Evolutionary conservation across 2,329 filamentous ascomycete genomes (phyloP).

Genomic region (Leptographium procerum): DNA sequence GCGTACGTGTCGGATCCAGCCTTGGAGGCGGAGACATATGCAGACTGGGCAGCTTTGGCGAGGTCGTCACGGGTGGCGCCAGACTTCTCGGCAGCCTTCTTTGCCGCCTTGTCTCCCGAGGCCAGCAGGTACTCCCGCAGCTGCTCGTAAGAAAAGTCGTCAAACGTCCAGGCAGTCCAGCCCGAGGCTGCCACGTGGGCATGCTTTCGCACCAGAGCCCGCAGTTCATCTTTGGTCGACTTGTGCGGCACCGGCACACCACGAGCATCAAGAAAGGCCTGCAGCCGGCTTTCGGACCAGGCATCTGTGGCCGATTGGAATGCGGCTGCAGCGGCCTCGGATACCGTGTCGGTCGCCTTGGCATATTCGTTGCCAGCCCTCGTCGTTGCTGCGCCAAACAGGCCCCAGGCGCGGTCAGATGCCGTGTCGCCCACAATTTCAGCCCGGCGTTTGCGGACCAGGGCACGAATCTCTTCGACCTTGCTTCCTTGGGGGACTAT

Average conservation of each 20-base stretch:
- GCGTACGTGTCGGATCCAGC: constrained; percentile 48
- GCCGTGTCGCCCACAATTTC: constrained; percentile 57
- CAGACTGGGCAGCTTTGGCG: constrained; percentile 49
- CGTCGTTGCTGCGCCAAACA: constrained; percentile 61
- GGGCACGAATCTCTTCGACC: constrained; percentile 76
- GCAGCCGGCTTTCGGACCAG: constrained; percentile 69
- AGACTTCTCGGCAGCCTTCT: constrained; percentile 50
- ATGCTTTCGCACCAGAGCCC: constrained; percentile 63
- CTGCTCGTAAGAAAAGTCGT: constrained; percentile 63
- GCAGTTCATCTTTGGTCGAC: constrained; percentile 60
- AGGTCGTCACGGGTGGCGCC: constrained; percentile 63
- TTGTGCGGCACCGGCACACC: constrained; percentile 63
- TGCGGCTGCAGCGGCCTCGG: constrained; percentile 49
- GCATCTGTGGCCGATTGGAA: constrained; percentile 50
- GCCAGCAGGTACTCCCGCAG: constrained; percentile 47
- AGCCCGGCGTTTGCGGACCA: constrained; percentile 79
- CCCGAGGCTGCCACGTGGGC: constrained; percentile 57
- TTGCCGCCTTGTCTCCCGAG: constrained; percentile 41
- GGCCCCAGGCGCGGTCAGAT: constrained; percentile 43
- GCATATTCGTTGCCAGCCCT: constrained; percentile 67
- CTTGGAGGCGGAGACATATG: constrained; percentile 47
- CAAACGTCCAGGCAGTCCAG: constrained; percentile 67
- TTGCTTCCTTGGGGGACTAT: constrained; percentile 83
- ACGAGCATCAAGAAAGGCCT: constrained; percentile 67
- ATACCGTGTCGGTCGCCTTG: constrained; percentile 59